Percentiles rank a stretch among this genome's conserved stretches.
These are phyloP conservation scores for Teratosphaeria gauchensis DNA, from an alignment of 2,329 filamentous ascomycete species.

Conservation along the genomic window DNA sequence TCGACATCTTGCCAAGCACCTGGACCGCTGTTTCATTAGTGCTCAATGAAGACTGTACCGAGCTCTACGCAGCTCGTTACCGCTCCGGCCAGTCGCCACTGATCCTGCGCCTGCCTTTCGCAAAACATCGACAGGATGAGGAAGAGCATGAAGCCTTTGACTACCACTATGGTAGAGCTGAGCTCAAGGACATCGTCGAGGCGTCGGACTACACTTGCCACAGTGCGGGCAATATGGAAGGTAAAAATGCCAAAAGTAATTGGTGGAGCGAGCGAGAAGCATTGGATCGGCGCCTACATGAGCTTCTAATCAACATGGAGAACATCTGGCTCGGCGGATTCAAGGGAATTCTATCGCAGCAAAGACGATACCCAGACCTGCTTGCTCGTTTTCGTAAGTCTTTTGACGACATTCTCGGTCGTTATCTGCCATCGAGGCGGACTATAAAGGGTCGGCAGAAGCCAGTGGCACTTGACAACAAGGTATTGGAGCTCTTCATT, in stretches of 20 bases:
- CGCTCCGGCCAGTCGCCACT: constrained; percentile 69
- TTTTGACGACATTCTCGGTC: constrained; percentile 71
- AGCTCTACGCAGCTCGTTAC: constrained; percentile 82
- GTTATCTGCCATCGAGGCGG: constrained; percentile 74
- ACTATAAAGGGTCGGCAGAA: constrained; percentile 43
- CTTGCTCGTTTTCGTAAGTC: constrained; percentile 66
- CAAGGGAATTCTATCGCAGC: constrained; percentile 81
- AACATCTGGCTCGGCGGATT: constrained; percentile 93
- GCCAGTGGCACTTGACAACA: constrained; percentile 46
- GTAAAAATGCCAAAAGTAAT: constrained; percentile 63
- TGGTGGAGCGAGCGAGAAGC: constrained; percentile 87
- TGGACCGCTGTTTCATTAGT: constrained; percentile 86
- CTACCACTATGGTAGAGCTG: constrained; percentile 67
- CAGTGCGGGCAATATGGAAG: constrained; percentile 57
- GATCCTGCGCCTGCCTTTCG: constrained; percentile 74
- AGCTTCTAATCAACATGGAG: constrained; percentile 76
- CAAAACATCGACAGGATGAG: constrained; percentile 70
- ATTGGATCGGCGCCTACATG: constrained; percentile 66
- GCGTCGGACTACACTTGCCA: constrained; percentile 79
- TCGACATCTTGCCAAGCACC: constrained; percentile 70
- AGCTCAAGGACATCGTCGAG: constrained; percentile 74
- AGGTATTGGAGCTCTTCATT: constrained; percentile 79
- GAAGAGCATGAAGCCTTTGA: constrained; percentile 70
- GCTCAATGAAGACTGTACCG: constrained; percentile 69
- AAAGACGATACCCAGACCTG: constrained; percentile 51